phyloP scores from a whole-genome alignment of 768 basidiomycete species.

The Lanmaoa pseudosensibilis region DNA sequence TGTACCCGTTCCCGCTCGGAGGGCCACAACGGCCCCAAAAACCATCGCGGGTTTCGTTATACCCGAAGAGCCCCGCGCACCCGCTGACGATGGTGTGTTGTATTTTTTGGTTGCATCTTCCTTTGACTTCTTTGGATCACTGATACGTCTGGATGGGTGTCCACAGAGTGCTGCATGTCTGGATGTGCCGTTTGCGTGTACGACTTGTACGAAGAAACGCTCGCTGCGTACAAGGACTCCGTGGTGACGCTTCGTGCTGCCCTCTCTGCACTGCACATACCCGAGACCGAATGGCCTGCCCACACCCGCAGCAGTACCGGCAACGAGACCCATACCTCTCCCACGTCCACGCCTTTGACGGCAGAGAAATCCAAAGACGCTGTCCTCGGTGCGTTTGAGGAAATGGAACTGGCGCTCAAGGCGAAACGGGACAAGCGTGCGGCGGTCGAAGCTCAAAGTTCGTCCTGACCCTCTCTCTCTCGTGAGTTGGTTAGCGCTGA shows the following conservation, averaged over 20 bases:
- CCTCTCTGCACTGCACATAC: conserved; percentile 49
- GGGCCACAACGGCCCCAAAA: not conserved
- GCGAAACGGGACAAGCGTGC: conserved; percentile 41
- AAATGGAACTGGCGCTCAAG: conserved; percentile 59
- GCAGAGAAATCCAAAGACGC: conserved; percentile 29
- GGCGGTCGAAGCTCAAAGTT: conserved; percentile 38
- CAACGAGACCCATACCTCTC: not conserved
- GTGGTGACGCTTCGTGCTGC: conserved; percentile 49
- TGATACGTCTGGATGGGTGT: too few species aligned
- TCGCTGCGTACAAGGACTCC: conserved; percentile 59
- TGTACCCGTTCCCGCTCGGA: too few species aligned
- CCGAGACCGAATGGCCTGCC: conserved; percentile 65
- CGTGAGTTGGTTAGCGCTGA: conserved; percentile 9
- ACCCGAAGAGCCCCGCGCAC: conserved; percentile 61
- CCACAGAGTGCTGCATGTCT: conserved; percentile 92
- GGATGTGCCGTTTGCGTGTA: conserved; percentile 92
- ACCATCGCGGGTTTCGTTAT: conserved; percentile 39
- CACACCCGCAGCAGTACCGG: conserved; percentile 37
- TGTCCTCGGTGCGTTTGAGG: conserved; percentile 67
- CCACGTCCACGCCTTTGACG: not conserved
- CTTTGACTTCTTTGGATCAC: not conserved
- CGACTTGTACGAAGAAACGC: conserved; percentile 78
- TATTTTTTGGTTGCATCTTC: not conserved
- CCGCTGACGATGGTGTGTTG: conserved; percentile 53
- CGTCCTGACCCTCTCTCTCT: conserved; percentile 33